Evolutionary conservation across 1,284 basidiomycete species (phyloP).

Genomic region (Coniferiporia weirii): DNA sequence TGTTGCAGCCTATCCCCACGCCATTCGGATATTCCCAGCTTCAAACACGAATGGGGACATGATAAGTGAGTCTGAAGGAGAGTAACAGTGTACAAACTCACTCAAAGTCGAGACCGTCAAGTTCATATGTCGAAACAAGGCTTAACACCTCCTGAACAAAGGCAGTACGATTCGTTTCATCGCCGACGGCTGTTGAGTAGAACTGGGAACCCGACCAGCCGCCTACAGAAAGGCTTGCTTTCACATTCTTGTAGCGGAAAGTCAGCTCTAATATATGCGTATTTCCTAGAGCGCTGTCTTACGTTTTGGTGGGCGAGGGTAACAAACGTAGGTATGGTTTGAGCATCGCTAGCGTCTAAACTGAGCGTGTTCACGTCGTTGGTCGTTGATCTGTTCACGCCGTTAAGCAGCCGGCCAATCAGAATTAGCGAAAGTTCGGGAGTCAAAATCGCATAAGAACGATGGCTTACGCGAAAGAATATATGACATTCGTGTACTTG

Average conservation of each 20-base stretch:
- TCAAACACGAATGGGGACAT: no score
- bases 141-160: conserved; percentile 63
- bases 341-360: conserved; percentile 37
- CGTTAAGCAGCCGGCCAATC: background rate
- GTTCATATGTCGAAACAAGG: conserved; percentile 57
- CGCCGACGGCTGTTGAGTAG: conserved; percentile 73
- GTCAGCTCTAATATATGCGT: background rate
- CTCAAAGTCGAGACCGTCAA: conserved; percentile 89
- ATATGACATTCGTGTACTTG: conserved; percentile 59
- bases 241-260: conserved; percentile 46
- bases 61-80: conserved; percentile 1
- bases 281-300: background rate
- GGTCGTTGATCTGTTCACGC: conserved; percentile 41
- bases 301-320: conserved; percentile 50
- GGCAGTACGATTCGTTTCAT: conserved; percentile 50
- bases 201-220: conserved; percentile 80
- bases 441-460: background rate
- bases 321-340: conserved; percentile 48
- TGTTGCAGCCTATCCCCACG: conserved; percentile 69
- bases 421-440: background rate
- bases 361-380: conserved; percentile 37
- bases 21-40: conserved; percentile 87
- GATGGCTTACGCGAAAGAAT: conserved; percentile 54
- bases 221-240: conserved; percentile 78
- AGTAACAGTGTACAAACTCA: conserved; percentile 29